These are phyloP conservation scores for Austropuccinia psidii DNA, from an alignment of 1,284 basidiomycete species.

Conservation along the genomic window DNA sequence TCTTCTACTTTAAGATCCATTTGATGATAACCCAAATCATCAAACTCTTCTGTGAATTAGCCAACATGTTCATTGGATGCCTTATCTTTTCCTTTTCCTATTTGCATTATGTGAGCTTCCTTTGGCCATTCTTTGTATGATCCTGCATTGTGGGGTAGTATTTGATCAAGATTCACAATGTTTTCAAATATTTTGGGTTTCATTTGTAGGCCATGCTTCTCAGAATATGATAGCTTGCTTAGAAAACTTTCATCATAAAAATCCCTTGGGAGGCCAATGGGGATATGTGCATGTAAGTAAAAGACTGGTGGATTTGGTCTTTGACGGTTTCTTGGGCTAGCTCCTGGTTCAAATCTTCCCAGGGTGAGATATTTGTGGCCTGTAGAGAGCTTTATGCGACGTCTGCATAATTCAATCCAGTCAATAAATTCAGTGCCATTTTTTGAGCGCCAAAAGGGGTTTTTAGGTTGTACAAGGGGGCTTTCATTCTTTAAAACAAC, in stretches of 20 bases:
- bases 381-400: neutral
- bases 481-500: neutral
- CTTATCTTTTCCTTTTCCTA: too few relatives aligned
- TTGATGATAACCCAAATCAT: too few relatives aligned
- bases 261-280: slow-evolving; percentile 18
- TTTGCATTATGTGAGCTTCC: too few relatives aligned
- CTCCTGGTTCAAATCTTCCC: neutral
- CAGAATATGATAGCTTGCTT: neutral
- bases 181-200: slow-evolving; percentile 2
- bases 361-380: neutral
- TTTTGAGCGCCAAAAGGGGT: slow-evolving; percentile 14
- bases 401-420: slow-evolving; percentile 9
- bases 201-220: slow-evolving; percentile 11
- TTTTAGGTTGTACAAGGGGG: neutral
- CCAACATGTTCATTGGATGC: too few relatives aligned
- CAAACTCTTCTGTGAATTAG: too few relatives aligned
- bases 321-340: neutral
- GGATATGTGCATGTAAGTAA: neutral
- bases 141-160: slow-evolving; percentile 5
- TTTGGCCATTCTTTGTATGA: too few relatives aligned
- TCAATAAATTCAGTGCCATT: slow-evolving; percentile 17
- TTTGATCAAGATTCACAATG: neutral
- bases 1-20: too few relatives aligned
- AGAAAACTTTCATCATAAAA: slow-evolving; percentile 2
- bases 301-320: neutral